Evolutionary conservation across 352 stramenopile genomes (phyloP), one percentile per base, ranked within the genome.

Genomic region (Pythium guiyangense): DNA sequence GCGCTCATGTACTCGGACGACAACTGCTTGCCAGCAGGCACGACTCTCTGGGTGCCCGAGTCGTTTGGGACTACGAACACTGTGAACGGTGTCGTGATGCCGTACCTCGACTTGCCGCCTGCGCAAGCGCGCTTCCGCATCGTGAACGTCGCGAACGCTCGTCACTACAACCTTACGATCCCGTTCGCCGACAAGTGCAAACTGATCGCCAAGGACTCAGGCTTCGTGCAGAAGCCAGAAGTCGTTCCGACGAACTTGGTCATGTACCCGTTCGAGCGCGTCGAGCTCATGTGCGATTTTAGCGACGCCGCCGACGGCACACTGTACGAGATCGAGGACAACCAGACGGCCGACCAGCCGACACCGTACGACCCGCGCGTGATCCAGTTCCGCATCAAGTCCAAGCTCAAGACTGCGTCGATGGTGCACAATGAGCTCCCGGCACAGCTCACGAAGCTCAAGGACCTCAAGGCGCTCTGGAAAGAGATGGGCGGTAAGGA

Each of bases 71-170:
- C 68, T 0, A 66, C 84, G 27, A 88, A 90, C 63, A 49, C 67
- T 3, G 75, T 88, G 49, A 88, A 90, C 57, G 80, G 76, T n/a
- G 73, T 86, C 11, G 70, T 90, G 10, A 88, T 87, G 80, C 80
- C 75, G 3, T 90, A 79, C 60, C 45, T 87, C 6, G 67, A 86
- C 43, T 60, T 90, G 9, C 80, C 77, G 10, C 64, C 65, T 39
- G 69, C 74, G 11, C 77, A 90, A 47, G 77, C 84, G 37, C 77
- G 80, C 27, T 81, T 88, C 35, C 80, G 77, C 18, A 51, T 87
- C 25, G 60, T 61, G 14, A 90, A 87, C 51, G 52, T 67, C 17
- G 76, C 80, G 51, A 90, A 90, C 61, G 59, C 80, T 39, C 75
- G 80, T 40, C 66, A 88, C 66, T 90, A 90, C 71, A 90, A 90